These are phyloP conservation scores for Leucoagaricus sp. DNA, from an alignment of 1,284 basidiomycete species.

Conservation along the genomic window DNA sequence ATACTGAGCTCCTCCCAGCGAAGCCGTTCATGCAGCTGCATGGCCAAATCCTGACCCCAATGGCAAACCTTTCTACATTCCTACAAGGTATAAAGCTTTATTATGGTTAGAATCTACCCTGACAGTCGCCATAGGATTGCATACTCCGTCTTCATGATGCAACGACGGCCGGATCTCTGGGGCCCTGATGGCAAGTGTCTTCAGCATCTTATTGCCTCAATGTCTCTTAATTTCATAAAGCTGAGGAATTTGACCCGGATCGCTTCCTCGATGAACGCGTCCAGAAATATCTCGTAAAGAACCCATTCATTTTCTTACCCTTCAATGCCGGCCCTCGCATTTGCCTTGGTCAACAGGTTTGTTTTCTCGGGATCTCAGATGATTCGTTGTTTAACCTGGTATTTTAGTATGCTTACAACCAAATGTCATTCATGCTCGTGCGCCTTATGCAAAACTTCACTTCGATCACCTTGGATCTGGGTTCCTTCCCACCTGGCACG, in stretches of 20 bases:
- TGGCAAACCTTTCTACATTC: constrained; percentile 32
- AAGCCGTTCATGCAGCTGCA: constrained; percentile 22
- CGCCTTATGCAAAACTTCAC: constrained; percentile 63
- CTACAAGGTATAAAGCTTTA: constrained; percentile 25
- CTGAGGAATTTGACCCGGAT: constrained; percentile 58
- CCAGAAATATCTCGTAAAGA: constrained; percentile 49
- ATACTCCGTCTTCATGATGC: constrained; percentile 37
- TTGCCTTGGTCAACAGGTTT: constrained; percentile 53
- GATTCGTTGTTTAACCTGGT: neutral
- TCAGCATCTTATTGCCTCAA: too few relatives aligned
- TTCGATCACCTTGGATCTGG: constrained; percentile 44
- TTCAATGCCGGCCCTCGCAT: constrained; percentile 61
- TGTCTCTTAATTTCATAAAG: constrained; percentile 24
- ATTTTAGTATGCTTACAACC: constrained; percentile 65
- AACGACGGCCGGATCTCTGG: constrained; percentile 40
- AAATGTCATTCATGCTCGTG: constrained; percentile 66
- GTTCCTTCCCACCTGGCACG: constrained; percentile 44
- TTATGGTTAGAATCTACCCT: neutral
- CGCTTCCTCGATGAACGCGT: constrained; percentile 57
- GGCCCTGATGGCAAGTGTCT: constrained; percentile 35
- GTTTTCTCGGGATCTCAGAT: neutral
- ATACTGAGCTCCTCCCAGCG: neutral
- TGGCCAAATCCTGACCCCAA: constrained; percentile 22
- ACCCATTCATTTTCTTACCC: constrained; percentile 62
- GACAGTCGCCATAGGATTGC: constrained; percentile 20